Conservation (phyloP, 2,329 filamentous ascomycete species). For the Raffaelea arxii region DNA sequence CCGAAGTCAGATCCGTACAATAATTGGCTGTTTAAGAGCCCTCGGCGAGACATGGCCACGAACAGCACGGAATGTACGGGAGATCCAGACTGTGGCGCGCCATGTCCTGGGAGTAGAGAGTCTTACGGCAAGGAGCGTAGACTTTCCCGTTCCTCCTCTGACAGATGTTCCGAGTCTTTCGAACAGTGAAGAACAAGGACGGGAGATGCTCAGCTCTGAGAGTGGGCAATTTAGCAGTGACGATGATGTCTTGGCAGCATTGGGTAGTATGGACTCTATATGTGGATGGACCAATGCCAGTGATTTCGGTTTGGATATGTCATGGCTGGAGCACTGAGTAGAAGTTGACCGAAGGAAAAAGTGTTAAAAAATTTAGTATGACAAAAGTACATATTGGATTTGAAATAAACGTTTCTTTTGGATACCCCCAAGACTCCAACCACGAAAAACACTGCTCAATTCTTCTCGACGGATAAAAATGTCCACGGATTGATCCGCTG, state of each 20-base stretch:
- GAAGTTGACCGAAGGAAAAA: too few relatives aligned
- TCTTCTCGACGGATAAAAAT: too few relatives aligned
- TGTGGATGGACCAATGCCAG: not conserved
- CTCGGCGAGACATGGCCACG: conserved; percentile 27
- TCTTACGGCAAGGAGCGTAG: not conserved
- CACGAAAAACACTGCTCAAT: too few relatives aligned
- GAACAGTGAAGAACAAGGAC: not conserved
- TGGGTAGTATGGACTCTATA: not conserved
- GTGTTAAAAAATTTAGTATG: too few relatives aligned
- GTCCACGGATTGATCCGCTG: not conserved
- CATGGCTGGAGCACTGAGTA: too few relatives aligned
- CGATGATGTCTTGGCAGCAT: not conserved
- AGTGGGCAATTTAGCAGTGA: not conserved
- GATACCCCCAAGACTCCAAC: too few relatives aligned
- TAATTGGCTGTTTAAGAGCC: conserved; percentile 27
- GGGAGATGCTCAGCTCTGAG: not conserved
- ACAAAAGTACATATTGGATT: too few relatives aligned
- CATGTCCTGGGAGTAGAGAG: conserved; percentile 17
- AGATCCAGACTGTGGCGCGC: conserved; percentile 29
- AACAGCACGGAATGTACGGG: conserved; percentile 23
- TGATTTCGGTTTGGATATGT: not conserved
- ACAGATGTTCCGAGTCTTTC: not conserved
- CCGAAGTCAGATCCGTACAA: conserved; percentile 30
- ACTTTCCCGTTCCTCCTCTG: not conserved
- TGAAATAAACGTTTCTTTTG: too few relatives aligned